Base-by-base conservation (phyloP, 176 grass and related monocot species). In the Oryza australiensis region DNA sequence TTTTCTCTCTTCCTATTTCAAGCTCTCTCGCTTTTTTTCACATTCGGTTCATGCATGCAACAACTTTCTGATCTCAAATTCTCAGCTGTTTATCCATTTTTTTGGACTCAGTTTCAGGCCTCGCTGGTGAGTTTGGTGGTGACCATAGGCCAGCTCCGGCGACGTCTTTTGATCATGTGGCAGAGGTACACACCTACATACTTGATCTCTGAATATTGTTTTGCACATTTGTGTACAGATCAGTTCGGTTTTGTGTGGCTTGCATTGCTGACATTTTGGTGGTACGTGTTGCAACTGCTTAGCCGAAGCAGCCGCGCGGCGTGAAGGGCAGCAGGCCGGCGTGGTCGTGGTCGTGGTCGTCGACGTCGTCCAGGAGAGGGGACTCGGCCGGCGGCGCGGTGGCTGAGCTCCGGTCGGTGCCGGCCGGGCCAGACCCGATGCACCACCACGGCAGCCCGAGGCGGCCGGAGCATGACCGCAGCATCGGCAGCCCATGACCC, bases 371-470 rank as follows among this genome's bases (percentile, higher is more conserved):
- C 0, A 12, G 0, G 20, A 51, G 48, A 51, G 48, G 16, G 4
- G 48, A 0, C 16, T 16, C 15, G 49, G 14, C 6, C 49, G 78
- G 1, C 16, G 29, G 1, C 16, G 29, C 22, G 22, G 18, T 8
- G 26, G 29, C 65, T 51, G 85, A 82, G 64, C 72, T 87, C 22
- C 49, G 85, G 28, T 68, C 78, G 2, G 85, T 87, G 49, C 78
- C 78, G 11, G 78, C 64, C 1, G 85, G 85, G 3, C 85, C 78
- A n/a, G 78, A 87, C 72, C 85, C 85, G n/a, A n/a, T 87, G 78
- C 85, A 87, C 38, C 85, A 87, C 85, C 85, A 87, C 78, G 38
- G 51, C 49, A 76, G 72, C 78, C 85, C 85, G 9, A 28, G 51
- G 65, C 64, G 78, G 28, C 78, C 85, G 72, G 78, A 86, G 62